These are phyloP conservation scores for Fagus crenata DNA, from an alignment of 306 rosid species.

Conservation along the genomic window DNA sequence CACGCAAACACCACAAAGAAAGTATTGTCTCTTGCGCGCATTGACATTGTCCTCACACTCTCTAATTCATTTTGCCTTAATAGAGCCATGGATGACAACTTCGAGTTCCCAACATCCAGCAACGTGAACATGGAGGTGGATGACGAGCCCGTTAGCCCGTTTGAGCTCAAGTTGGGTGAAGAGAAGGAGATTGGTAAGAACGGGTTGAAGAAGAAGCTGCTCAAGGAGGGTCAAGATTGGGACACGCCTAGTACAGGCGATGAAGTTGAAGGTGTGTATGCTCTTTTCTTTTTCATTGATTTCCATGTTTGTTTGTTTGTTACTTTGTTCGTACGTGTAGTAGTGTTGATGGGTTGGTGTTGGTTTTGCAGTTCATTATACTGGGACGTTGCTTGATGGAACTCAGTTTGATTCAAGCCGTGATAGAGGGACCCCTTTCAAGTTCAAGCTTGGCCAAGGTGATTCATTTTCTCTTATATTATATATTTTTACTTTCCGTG, in stretches of 20 bases:
- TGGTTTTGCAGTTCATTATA: conserved; percentile 65
- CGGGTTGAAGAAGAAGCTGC: conserved; percentile 73
- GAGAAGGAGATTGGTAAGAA: conserved; percentile 72
- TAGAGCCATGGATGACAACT: conserved; percentile 56
- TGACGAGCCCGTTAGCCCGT: conserved; percentile 34
- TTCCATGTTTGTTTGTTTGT: neutral
- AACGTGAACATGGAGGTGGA: conserved; percentile 45
- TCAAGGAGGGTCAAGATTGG: conserved; percentile 80
- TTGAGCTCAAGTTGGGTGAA: conserved; percentile 58
- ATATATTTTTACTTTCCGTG: too few relatives aligned
- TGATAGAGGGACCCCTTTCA: conserved; percentile 69
- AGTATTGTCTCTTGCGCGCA: neutral
- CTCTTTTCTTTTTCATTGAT: too few relatives aligned
- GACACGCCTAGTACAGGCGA: conserved; percentile 66
- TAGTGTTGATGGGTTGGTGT: neutral
- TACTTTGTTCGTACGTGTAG: too few relatives aligned
- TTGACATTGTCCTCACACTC: neutral
- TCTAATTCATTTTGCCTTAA: neutral
- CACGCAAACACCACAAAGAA: neutral
- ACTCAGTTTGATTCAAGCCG: conserved; percentile 82
- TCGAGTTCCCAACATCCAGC: conserved; percentile 45
- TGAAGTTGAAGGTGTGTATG: conserved; percentile 66
- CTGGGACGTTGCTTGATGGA: conserved; percentile 77
- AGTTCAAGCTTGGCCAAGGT: conserved; percentile 82
- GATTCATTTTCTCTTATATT: neutral